phyloP scores from a whole-genome alignment of 1,139 yeast species.

The Petasospora fabianii region DNA sequence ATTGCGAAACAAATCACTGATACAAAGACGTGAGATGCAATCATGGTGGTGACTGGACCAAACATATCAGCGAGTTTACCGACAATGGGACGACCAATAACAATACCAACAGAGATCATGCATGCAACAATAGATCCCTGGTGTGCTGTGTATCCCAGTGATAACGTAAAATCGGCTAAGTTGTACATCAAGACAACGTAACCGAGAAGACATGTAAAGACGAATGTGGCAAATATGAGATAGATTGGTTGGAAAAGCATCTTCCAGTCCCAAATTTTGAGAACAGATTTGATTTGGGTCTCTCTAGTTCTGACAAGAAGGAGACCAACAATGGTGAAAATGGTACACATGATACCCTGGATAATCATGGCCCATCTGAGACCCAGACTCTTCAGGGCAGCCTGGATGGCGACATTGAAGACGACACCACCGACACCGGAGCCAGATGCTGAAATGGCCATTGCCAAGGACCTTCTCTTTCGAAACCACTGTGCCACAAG shows the following conservation, averaged over 20 bases:
- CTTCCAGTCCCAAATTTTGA: constrained; percentile 25
- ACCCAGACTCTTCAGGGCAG: constrained; percentile 38
- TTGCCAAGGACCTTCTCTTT: constrained; percentile 47
- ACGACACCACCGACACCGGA: constrained; percentile 50
- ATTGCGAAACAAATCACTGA: constrained; percentile 42
- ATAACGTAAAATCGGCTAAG: constrained; percentile 53
- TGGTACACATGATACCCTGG: constrained; percentile 43
- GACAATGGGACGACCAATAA: constrained; percentile 57
- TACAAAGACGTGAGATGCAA: constrained; percentile 30
- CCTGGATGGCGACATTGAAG: constrained; percentile 37
- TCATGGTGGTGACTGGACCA: constrained; percentile 53
- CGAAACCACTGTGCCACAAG: constrained; percentile 56
- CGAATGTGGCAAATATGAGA: constrained; percentile 46
- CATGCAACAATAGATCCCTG: constrained; percentile 63
- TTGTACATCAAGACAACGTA: constrained; percentile 59
- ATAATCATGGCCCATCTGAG: constrained; percentile 66
- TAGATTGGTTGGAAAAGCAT: constrained; percentile 38
- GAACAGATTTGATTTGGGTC: constrained; percentile 14
- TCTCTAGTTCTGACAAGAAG: constrained; percentile 39
- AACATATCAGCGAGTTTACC: constrained; percentile 52
- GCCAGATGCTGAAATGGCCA: constrained; percentile 48
- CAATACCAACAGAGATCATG: constrained; percentile 56
- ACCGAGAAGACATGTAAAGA: constrained; percentile 47
- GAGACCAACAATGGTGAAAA: constrained; percentile 33
- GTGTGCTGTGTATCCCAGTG: constrained; percentile 50